A percentile compares a stretch with the other conserved stretches of the same genome.
Evolutionary conservation across 345 rosid genomes (phyloP).

Genomic region (Citrus medica): DNA sequence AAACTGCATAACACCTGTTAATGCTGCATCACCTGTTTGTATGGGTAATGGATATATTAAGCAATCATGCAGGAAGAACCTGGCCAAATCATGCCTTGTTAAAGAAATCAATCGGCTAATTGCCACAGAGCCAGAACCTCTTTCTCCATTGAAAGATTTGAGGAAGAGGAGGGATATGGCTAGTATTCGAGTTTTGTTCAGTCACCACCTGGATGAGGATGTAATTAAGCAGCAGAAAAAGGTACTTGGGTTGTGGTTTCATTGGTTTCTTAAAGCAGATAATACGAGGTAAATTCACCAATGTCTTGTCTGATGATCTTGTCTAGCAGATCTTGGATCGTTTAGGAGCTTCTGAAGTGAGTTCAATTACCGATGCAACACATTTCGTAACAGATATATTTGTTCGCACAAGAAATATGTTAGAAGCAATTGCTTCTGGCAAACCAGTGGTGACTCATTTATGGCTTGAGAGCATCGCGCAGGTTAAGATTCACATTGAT

Average conservation of each 20-base stretch:
- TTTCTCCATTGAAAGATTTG: conserved; percentile 42
- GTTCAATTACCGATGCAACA: conserved; percentile 69
- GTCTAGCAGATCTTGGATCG: conserved; percentile 60
- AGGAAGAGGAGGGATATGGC: conserved; percentile 80
- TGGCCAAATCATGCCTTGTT: conserved; percentile 36
- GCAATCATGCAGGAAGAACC: conserved; percentile 56
- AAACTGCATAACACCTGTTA: conserved; percentile 35
- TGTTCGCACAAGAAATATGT: conserved; percentile 83
- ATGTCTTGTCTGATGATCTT: conserved; percentile 9
- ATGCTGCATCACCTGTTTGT: conserved; percentile 74
- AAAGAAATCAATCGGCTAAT: conserved; percentile 51
- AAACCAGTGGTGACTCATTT: conserved; percentile 76
- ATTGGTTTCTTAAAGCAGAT: not conserved
- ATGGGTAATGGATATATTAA: conserved; percentile 64
- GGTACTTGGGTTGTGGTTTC: conserved; percentile 39
- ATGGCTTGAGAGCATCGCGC: conserved; percentile 79
- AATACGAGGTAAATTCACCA: conserved; percentile 10
- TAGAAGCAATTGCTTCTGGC: conserved; percentile 83
- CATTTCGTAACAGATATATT: conserved; percentile 74
- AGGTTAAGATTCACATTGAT: conserved; percentile 61
- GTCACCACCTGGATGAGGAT: conserved; percentile 86
- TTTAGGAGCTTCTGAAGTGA: conserved; percentile 54
- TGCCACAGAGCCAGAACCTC: conserved; percentile 29
- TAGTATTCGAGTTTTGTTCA: conserved; percentile 61
- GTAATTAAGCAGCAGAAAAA: conserved; percentile 71